Evolutionary conservation across 2,329 filamentous ascomycete genomes (phyloP).

Genomic region (Aspergillus udagawae): DNA sequence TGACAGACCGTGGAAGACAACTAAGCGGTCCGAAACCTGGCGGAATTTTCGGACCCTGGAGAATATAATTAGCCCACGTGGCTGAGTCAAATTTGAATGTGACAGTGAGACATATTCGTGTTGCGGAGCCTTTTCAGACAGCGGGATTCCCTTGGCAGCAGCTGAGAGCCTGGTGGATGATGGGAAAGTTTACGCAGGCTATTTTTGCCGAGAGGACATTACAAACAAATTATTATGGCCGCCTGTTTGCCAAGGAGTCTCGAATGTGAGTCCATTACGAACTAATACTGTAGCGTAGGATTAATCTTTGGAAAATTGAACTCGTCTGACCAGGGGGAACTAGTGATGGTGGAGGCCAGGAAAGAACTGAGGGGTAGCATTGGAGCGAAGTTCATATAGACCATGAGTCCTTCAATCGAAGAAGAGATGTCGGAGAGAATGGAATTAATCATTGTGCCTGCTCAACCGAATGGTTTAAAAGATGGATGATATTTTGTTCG

Average conservation of each 20-base stretch:
- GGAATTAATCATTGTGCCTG: background rate
- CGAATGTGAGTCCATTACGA: background rate
- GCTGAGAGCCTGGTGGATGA: background rate
- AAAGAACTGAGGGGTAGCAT: background rate
- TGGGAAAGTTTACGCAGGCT: background rate
- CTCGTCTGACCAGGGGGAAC: background rate
- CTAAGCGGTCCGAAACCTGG: background rate
- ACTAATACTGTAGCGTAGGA: background rate
- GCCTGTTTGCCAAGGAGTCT: background rate
- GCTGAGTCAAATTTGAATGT: background rate
- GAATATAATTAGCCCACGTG: background rate
- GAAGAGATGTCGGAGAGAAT: background rate
- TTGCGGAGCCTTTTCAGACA: background rate
- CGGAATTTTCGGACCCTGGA: background rate
- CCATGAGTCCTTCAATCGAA: background rate
- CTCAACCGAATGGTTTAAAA: background rate
- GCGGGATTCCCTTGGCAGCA: background rate
- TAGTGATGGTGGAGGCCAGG: background rate
- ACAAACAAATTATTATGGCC: background rate
- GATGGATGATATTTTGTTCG: background rate
- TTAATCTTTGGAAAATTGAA: background rate
- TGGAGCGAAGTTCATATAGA: background rate
- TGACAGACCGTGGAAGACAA: background rate
- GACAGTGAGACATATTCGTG: background rate
- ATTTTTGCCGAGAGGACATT: background rate